Conservation (phyloP, 2,329 filamentous ascomycete genomes). For the Seiridium cupressi region DNA sequence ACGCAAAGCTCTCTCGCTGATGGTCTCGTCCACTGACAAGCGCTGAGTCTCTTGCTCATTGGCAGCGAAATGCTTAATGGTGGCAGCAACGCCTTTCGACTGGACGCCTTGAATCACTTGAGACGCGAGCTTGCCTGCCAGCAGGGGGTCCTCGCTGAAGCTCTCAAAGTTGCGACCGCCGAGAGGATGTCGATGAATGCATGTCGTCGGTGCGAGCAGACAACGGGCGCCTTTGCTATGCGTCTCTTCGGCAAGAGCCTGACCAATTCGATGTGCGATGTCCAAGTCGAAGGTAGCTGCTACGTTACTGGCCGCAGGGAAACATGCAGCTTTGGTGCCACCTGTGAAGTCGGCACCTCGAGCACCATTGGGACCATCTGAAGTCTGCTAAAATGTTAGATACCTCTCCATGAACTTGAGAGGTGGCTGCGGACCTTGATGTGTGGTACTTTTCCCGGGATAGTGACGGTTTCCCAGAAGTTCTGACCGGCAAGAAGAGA, state of each 20-base stretch:
- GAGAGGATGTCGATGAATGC: constrained; percentile 45
- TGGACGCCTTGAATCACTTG: constrained; percentile 43
- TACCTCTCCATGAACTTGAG: not conserved
- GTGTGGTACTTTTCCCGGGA: constrained; percentile 9
- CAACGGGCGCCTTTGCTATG: constrained; percentile 65
- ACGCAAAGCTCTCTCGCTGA: constrained; percentile 10
- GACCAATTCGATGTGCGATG: constrained; percentile 54
- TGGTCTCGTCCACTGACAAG: constrained; percentile 6
- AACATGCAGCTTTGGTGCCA: constrained; percentile 29
- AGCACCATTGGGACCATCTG: constrained; percentile 33
- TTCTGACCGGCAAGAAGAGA: constrained; percentile 10
- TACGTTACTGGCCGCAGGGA: constrained; percentile 34
- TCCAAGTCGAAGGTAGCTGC: constrained; percentile 63
- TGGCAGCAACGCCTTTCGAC: constrained; percentile 45
- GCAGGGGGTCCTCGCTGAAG: constrained; percentile 45
- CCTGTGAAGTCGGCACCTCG: constrained; percentile 27
- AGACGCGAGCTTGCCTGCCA: constrained; percentile 42
- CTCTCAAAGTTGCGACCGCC: constrained; percentile 48
- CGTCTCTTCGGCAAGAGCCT: constrained; percentile 53
- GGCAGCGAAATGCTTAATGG: constrained; percentile 28
- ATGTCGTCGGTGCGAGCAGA: constrained; percentile 64
- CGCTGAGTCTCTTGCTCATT: constrained; percentile 25
- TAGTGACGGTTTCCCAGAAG: constrained; percentile 12
- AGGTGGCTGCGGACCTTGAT: constrained; percentile 9
- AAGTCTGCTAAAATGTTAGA: constrained; percentile 5